These are phyloP conservation scores for Skeletonema marinoi DNA, from an alignment of 108 stramenopile species.

Conservation along the genomic window DNA sequence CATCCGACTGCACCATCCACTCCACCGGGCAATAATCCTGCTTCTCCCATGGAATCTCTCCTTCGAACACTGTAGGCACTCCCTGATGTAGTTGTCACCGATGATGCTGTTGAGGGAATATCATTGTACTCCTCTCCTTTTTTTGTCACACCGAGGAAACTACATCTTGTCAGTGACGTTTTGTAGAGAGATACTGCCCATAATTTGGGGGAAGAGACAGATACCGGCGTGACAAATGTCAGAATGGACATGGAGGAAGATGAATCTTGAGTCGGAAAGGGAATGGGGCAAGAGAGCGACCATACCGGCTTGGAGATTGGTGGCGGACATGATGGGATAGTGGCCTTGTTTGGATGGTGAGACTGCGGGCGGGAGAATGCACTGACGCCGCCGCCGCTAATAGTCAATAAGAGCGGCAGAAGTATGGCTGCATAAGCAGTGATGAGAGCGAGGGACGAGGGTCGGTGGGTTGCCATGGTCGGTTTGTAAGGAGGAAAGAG, in stretches of 20 bases:
- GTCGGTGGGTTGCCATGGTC: too few relatives aligned
- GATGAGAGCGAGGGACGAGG: not conserved
- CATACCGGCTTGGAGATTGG: conserved; percentile 62
- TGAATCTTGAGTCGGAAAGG: conserved; percentile 5
- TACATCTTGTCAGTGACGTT: conserved; percentile 52
- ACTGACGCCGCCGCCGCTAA: not conserved
- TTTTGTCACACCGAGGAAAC: conserved; percentile 41
- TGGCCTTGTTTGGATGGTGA: not conserved
- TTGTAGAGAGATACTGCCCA: conserved; percentile 63
- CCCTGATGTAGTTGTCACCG: conserved; percentile 20
- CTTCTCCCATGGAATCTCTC: conserved; percentile 17
- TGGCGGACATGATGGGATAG: conserved; percentile 41
- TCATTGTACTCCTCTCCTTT: conserved; percentile 42
- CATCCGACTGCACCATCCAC: conserved; percentile 16
- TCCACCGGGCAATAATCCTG: conserved; percentile 6
- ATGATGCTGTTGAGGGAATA: conserved; percentile 29
- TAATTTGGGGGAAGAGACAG: conserved; percentile 55
- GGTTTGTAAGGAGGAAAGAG: too few relatives aligned
- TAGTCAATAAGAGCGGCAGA: not conserved
- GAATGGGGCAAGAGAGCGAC: conserved; percentile 44
- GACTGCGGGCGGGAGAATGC: not conserved
- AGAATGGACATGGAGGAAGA: conserved; percentile 68
- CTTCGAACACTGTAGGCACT: not conserved
- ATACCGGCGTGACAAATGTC: conserved; percentile 64
- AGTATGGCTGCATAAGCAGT: not conserved